phyloP scores from a whole-genome alignment of 495 filamentous ascomycete genomes.

The Letharia lupina region DNA sequence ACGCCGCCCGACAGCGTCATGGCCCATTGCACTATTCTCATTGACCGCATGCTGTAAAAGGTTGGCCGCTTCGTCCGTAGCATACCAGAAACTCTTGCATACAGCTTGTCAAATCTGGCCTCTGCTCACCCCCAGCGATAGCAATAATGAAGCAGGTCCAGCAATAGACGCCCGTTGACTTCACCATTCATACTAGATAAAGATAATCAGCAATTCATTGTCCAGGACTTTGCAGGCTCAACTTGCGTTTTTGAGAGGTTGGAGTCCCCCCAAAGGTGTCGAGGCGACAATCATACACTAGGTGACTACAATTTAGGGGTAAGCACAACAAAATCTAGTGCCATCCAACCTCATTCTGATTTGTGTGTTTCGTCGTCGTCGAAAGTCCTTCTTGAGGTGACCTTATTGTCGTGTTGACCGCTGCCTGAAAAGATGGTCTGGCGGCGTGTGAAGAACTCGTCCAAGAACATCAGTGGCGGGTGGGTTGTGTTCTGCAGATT shows the following conservation, averaged over 20 bases:
- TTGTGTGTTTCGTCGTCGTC: background rate
- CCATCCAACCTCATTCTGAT: background rate
- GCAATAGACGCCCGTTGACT: background rate
- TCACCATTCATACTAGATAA: background rate
- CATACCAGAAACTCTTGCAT: background rate
- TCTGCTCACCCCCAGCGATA: background rate
- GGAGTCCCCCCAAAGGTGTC: background rate
- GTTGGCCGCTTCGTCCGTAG: background rate
- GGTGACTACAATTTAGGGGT: background rate
- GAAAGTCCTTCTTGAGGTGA: background rate
- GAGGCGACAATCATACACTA: background rate
- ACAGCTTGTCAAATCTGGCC: background rate
- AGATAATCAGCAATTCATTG: background rate
- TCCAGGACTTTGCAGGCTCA: background rate
- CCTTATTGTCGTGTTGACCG: background rate
- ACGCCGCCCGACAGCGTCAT: background rate
- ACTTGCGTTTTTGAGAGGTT: background rate
- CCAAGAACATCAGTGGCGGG: background rate
- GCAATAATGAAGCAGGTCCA: background rate
- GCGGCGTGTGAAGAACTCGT: background rate
- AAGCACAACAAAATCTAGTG: background rate
- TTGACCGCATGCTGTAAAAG: background rate
- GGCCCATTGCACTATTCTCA: background rate
- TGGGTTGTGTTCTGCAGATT: background rate
- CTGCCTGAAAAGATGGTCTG: background rate